phyloP scores from a whole-genome alignment of 2,329 filamentous ascomycete genomes.

The Laburnicola sp. region DNA sequence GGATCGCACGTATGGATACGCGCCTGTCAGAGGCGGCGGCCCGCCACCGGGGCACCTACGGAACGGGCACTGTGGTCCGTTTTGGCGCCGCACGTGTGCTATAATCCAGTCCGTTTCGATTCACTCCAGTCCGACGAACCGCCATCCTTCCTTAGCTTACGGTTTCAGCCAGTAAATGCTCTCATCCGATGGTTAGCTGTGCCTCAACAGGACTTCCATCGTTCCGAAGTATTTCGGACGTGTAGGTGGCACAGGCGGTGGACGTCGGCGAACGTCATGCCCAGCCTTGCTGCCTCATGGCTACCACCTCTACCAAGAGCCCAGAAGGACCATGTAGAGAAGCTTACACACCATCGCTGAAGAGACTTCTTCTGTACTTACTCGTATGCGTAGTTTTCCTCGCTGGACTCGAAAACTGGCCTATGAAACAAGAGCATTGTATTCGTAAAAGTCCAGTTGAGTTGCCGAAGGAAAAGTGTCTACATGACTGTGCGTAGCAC shows the following conservation, averaged over 20 bases:
- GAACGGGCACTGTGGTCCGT: neutral
- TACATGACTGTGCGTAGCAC: too few relatives aligned
- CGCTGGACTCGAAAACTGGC: neutral
- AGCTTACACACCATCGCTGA: neutral
- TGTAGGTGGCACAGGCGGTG: too few relatives aligned
- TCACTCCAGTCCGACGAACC: conserved; percentile 1
- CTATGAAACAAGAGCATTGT: neutral
- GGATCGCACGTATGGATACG: neutral
- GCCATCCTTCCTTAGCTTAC: neutral
- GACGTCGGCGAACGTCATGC: neutral
- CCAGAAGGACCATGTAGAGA: neutral
- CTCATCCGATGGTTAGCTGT: neutral
- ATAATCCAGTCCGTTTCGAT: conserved; percentile 1
- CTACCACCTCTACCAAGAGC: neutral
- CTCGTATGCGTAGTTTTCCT: neutral
- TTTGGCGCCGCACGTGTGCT: neutral
- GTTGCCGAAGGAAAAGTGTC: too few relatives aligned
- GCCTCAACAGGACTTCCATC: too few relatives aligned
- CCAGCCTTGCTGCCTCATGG: conserved; percentile 1
- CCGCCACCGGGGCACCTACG: neutral
- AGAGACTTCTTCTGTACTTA: neutral
- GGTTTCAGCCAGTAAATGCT: neutral
- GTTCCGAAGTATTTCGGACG: too few relatives aligned
- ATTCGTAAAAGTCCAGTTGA: too few relatives aligned
- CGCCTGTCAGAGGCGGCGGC: neutral